Evolutionary conservation across 495 filamentous ascomycete species (phyloP).

Genomic region (Trichoderma gamsii): DNA sequence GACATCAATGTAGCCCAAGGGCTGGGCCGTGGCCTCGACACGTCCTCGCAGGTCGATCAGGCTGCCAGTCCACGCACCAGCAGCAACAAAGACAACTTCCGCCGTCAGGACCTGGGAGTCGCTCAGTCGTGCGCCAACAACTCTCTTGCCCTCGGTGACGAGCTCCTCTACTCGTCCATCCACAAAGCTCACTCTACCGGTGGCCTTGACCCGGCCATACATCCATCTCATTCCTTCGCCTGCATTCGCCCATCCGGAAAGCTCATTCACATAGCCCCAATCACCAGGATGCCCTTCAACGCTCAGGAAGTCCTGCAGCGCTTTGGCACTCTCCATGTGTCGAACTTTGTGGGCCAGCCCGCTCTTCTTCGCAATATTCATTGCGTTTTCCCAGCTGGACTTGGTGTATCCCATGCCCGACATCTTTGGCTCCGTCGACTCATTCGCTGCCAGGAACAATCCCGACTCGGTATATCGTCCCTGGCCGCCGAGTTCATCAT

Average conservation of each 20-base stretch:
- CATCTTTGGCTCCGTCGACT: constrained; percentile 30
- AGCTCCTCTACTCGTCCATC: constrained; percentile 57
- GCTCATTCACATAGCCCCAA: constrained; percentile 76
- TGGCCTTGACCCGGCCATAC: constrained; percentile 44
- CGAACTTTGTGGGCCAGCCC: constrained; percentile 44
- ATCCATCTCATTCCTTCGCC: constrained; percentile 63
- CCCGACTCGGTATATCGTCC: constrained; percentile 73
- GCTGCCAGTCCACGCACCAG: constrained; percentile 75
- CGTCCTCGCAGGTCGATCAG: constrained; percentile 75
- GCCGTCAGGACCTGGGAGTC: constrained; percentile 53
- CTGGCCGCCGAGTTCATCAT: constrained; percentile 48
- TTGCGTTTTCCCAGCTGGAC: constrained; percentile 60
- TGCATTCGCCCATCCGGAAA: constrained; percentile 80
- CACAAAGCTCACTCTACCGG: constrained; percentile 56
- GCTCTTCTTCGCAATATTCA: constrained; percentile 31
- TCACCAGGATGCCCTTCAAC: constrained; percentile 48
- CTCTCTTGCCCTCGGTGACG: constrained; percentile 31
- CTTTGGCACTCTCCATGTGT: constrained; percentile 44
- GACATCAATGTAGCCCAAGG: constrained; percentile 67
- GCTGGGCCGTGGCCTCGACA: constrained; percentile 72
- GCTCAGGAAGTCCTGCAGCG: constrained; percentile 42
- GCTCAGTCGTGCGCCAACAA: constrained; percentile 50
- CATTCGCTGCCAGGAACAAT: constrained; percentile 58
- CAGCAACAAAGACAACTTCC: constrained; percentile 70
- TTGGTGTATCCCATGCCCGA: constrained; percentile 59